Conservation (phyloP, 495 filamentous ascomycete genomes). For the Lepraria neglecta region DNA sequence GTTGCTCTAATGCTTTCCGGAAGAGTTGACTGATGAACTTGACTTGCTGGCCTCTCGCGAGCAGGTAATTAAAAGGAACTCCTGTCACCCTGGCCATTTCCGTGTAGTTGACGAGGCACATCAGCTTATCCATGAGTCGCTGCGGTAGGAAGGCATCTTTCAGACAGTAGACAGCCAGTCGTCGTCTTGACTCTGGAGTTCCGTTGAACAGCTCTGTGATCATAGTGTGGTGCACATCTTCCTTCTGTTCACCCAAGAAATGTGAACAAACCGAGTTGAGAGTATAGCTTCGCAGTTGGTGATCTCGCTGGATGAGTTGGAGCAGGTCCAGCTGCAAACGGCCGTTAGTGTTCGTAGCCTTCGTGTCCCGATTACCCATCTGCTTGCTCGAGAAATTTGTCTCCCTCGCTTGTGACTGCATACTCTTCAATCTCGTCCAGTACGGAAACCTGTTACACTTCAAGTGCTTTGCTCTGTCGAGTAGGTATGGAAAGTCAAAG, state of each 20-base stretch:
- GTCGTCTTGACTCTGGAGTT: conserved; percentile 80
- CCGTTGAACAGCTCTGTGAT: conserved; percentile 97
- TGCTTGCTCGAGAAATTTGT: conserved; percentile 95
- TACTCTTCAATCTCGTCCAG: conserved; percentile 68
- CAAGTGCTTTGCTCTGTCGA: conserved; percentile 81
- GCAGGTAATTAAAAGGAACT: conserved; percentile 92
- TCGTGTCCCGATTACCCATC: conserved; percentile 94
- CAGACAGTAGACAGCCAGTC: conserved; percentile 91
- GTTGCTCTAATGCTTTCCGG: conserved; percentile 85
- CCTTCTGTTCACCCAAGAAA: conserved; percentile 95
- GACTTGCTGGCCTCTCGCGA: conserved; percentile 90
- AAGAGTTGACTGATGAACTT: conserved; percentile 98
- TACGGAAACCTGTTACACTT: conserved; percentile 70
- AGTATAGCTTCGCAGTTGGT: conserved; percentile 93
- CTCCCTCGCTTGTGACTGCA: conserved; percentile 60
- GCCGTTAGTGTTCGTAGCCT: conserved; percentile 88
- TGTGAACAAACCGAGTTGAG: conserved; percentile 96
- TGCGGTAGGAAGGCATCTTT: conserved; percentile 98
- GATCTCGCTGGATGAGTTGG: conserved; percentile 86
- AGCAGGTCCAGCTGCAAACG: conserved; percentile 89
- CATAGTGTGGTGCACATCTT: conserved; percentile 98
- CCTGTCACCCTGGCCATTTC: conserved; percentile 99
- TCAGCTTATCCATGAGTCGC: conserved; percentile 92
- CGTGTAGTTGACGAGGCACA: conserved; percentile 95
- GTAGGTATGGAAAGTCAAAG: conserved; percentile 96